Percentiles rank a stretch among this genome's conserved stretches.
Conservation (phyloP, 2,329 filamentous ascomycete species). For the Talaromyces funiculosus region DNA sequence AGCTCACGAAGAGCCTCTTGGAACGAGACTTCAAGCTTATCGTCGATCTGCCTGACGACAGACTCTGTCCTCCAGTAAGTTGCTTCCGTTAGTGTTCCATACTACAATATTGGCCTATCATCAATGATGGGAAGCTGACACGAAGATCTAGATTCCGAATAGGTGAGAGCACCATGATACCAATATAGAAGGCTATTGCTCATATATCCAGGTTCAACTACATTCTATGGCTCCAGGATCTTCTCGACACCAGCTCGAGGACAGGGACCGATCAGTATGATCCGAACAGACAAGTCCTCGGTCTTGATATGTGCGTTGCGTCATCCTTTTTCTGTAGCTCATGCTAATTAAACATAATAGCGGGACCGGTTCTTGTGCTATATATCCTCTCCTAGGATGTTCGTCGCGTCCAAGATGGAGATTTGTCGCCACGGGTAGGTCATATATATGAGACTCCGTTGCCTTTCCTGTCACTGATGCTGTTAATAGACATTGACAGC, state of each 20-base stretch:
- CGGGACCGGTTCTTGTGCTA: constrained; percentile 83
- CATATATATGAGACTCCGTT: neutral
- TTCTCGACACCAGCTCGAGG: constrained; percentile 64
- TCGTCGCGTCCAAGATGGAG: constrained; percentile 62
- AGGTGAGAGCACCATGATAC: constrained; percentile 27
- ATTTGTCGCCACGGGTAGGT: constrained; percentile 60
- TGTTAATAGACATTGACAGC: constrained; percentile 62
- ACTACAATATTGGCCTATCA: too few species aligned
- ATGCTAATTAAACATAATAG: constrained; percentile 30
- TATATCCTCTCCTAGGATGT: constrained; percentile 81
- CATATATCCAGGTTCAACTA: constrained; percentile 69
- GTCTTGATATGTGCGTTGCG: constrained; percentile 64
- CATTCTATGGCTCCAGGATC: constrained; percentile 76
- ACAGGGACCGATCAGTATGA: constrained; percentile 48
- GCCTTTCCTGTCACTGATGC: neutral
- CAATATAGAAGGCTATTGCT: neutral
- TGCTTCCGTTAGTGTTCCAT: too few species aligned
- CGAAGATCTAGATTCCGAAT: constrained; percentile 37
- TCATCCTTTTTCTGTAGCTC: neutral
- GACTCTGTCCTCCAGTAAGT: constrained; percentile 77
- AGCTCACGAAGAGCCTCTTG: constrained; percentile 72
- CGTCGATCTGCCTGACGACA: constrained; percentile 66
- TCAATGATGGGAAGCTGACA: too few species aligned
- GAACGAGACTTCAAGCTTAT: constrained; percentile 66
- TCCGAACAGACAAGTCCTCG: constrained; percentile 52